phyloP scores from a whole-genome alignment of 1,139 yeast genomes.

The Geotrichum siamense region DNA sequence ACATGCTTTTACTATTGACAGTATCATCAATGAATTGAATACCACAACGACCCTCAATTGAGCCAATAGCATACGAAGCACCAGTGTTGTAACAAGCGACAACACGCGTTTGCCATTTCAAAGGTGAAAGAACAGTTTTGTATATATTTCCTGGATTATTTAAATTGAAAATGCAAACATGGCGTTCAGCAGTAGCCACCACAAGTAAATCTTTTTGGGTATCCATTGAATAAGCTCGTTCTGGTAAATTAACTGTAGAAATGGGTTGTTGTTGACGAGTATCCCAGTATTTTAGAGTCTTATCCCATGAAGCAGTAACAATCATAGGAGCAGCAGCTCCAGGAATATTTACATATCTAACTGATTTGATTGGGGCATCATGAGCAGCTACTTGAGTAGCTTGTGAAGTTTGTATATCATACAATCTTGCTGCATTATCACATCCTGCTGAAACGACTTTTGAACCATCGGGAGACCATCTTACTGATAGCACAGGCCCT shows the following conservation, averaged over 20 bases:
- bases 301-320: slow-evolving; percentile 96
- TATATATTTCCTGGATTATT: slow-evolving; percentile 74
- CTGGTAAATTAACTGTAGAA: slow-evolving; percentile 76
- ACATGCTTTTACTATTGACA: slow-evolving; percentile 58
- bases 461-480: slow-evolving; percentile 84
- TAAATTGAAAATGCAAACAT: slow-evolving; percentile 67
- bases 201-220: slow-evolving; percentile 71
- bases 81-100: slow-evolving; percentile 83
- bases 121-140: slow-evolving; percentile 68
- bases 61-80: slow-evolving; percentile 86
- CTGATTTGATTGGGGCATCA: slow-evolving; percentile 69
- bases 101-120: slow-evolving; percentile 84
- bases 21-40: slow-evolving; percentile 84
- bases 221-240: slow-evolving; percentile 88
- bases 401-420: slow-evolving; percentile 78
- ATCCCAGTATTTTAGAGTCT: slow-evolving; percentile 91
- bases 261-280: slow-evolving; percentile 80
- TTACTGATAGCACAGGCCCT: slow-evolving; percentile 74
- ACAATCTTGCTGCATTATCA: slow-evolving; percentile 80
- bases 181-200: slow-evolving; percentile 89
- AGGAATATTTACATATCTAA: slow-evolving; percentile 74
- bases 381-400: slow-evolving; percentile 80
- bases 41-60: slow-evolving; percentile 96
- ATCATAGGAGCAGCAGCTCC: slow-evolving; percentile 66
- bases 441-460: slow-evolving; percentile 88